Conservation (phyloP, 2,329 filamentous ascomycete species). For the Xylariaceae sp. region DNA sequence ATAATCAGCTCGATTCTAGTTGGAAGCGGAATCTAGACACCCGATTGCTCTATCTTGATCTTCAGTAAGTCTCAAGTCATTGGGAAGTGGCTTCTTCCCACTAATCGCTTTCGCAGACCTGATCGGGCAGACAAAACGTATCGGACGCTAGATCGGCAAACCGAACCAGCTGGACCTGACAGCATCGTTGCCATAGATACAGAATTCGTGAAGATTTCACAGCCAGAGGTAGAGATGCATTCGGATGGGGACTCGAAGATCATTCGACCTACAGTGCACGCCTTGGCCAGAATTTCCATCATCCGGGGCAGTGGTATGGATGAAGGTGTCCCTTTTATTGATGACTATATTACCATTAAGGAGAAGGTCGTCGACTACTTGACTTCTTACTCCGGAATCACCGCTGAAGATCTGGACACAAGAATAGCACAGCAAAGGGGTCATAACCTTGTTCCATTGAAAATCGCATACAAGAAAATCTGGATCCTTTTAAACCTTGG, state of each 20-base stretch:
- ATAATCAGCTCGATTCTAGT: conserved; percentile 79
- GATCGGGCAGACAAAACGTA: conserved; percentile 58
- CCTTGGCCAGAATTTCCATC: conserved; percentile 90
- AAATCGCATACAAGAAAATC: conserved; percentile 95
- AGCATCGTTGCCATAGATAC: conserved; percentile 90
- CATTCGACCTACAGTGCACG: conserved; percentile 86
- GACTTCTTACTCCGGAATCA: conserved; percentile 91
- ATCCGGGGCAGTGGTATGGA: conserved; percentile 77
- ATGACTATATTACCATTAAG: conserved; percentile 92
- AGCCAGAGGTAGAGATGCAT: conserved; percentile 94
- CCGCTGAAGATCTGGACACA: conserved; percentile 80
- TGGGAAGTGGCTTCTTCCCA: neutral
- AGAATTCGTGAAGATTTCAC: conserved; percentile 91
- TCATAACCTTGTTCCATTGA: conserved; percentile 84
- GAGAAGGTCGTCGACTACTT: conserved; percentile 95
- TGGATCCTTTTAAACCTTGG: conserved; percentile 96
- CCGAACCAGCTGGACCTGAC: conserved; percentile 69
- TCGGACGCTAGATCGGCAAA: conserved; percentile 55
- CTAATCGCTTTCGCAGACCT: conserved; percentile 42
- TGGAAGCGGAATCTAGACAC: conserved; percentile 89
- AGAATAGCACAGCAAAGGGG: conserved; percentile 58
- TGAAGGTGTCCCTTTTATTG: conserved; percentile 87
- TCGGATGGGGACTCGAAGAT: conserved; percentile 91
- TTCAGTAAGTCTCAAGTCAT: conserved; percentile 45
- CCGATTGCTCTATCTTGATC: conserved; percentile 77